Evolutionary conservation across 2,329 filamentous ascomycete species (phyloP), one percentile per base, ranked within the genome.

Genomic region (Colletotrichum camelliae): DNA sequence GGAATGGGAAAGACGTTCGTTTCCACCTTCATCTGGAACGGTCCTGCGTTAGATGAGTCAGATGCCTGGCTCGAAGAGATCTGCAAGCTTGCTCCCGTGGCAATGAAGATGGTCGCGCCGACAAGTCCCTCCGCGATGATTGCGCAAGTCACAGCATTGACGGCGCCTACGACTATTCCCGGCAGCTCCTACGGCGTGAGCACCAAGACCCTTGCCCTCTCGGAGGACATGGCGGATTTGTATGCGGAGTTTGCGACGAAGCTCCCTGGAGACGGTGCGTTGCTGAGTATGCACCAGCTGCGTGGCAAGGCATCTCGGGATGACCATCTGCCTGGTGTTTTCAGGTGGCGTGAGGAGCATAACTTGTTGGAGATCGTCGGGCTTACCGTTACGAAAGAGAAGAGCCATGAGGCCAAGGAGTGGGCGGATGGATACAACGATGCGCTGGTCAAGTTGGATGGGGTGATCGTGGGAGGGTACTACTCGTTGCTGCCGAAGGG

Each of bases 301-400:
- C 78, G 81, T 6, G 79, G 65, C 8, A 67, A 31, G 3, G 52
- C 61, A 4, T 55, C 80, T 5, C 78, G 81, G 5, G 73, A 35
- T 7, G 69, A 69, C 5, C 77, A 76, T 35, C 61, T 67, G n/a
- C 64, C 79, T 8, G 81, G 83, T 0, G 80, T 85, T 3, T 83
- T 84, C 65, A 79, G 80, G 24, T 72, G 79, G 9, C 77, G 83
- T 31, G 74, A 79, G 2, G 80, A 82, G 15, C 84, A 86, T 73
- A 80, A 81, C 62, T 79, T 85, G 77, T n/a, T 86, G 7, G 84
- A 86, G 76, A 79, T 86, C 29, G 52, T 86, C 1, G 77, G 82
- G 1, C 78, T 78, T 31, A 78, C 80, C 1, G 33, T 58, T 18
- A 77, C 78, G 4, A 66, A 74, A 18, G 79, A 82, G 16, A 79